Percentiles rank a stretch among this genome's conserved stretches.
Conservation (phyloP, 2,329 filamentous ascomycete genomes). For the Calonectria crousiana region DNA sequence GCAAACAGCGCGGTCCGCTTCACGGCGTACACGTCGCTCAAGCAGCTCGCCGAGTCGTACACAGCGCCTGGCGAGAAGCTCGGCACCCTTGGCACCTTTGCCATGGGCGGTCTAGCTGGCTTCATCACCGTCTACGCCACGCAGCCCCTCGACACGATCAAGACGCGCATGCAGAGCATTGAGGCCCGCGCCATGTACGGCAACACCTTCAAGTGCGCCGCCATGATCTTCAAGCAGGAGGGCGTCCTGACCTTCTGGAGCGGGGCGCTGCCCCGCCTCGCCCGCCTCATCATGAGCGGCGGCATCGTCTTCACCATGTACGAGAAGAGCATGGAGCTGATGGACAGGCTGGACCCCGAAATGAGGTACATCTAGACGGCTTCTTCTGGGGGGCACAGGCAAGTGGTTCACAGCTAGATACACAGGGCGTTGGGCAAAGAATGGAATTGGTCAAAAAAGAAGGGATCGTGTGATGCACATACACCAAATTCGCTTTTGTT, state of each 20-base stretch:
- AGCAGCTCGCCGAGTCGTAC: slow-evolving; percentile 92
- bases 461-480: slow-evolving; percentile 12
- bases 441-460: background rate
- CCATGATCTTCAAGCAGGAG: slow-evolving; percentile 88
- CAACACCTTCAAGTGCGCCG: slow-evolving; percentile 87
- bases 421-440: slow-evolving; percentile 30
- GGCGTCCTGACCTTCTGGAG: slow-evolving; percentile 94
- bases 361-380: slow-evolving; percentile 78
- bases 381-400: background rate
- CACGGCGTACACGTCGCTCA: slow-evolving; percentile 88
- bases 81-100: slow-evolving; percentile 88
- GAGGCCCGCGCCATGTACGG: slow-evolving; percentile 85
- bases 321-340: slow-evolving; percentile 93
- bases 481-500: slow-evolving; percentile 37
- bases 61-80: slow-evolving; percentile 95
- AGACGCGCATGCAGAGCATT: slow-evolving; percentile 98
- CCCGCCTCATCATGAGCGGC: slow-evolving; percentile 87
- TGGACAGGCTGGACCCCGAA: slow-evolving; percentile 85
- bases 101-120: slow-evolving; percentile 88
- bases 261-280: slow-evolving; percentile 88
- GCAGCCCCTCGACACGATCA: slow-evolving; percentile 88
- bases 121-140: slow-evolving; percentile 88
- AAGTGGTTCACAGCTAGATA: background rate
- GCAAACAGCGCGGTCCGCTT: slow-evolving; percentile 95
- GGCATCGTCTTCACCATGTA: slow-evolving; percentile 99